Conservation (phyloP, 2,329 filamentous ascomycete genomes). For the Aquanectria penicillioides region DNA sequence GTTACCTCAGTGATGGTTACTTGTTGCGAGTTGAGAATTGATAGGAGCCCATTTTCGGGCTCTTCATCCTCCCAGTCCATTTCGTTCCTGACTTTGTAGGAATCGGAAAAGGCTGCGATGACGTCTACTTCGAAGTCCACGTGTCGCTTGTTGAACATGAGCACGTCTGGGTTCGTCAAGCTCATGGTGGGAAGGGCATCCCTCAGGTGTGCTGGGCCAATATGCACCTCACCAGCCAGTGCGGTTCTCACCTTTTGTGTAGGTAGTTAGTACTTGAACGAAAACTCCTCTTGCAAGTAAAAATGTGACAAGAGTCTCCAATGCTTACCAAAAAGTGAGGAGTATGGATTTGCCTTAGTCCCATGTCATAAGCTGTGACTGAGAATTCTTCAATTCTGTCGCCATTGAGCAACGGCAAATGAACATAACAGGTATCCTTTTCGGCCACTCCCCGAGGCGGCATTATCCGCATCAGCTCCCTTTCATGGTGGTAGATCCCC, state of each 20-base stretch:
- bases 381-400: too few species aligned
- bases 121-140: not conserved
- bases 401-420: too few species aligned
- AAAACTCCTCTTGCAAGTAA: too few species aligned
- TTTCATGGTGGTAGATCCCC: not conserved
- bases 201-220: not conserved
- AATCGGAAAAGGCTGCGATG: not conserved
- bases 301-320: too few species aligned
- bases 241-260: not conserved
- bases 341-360: not conserved
- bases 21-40: too few species aligned
- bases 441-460: too few species aligned
- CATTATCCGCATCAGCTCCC: not conserved
- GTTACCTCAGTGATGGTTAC: not conserved
- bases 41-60: too few species aligned
- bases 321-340: not conserved
- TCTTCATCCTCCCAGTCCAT: too few species aligned
- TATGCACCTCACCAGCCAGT: constrained; percentile 1
- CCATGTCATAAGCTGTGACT: not conserved
- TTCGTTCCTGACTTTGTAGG: not conserved
- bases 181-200: not conserved
- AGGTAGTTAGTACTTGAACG: not conserved
- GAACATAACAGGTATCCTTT: too few species aligned
- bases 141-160: constrained; percentile 4
- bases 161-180: not conserved